These are phyloP conservation scores for Tephrocybe rancida DNA, from an alignment of 768 basidiomycete genomes.

Conservation along the genomic window DNA sequence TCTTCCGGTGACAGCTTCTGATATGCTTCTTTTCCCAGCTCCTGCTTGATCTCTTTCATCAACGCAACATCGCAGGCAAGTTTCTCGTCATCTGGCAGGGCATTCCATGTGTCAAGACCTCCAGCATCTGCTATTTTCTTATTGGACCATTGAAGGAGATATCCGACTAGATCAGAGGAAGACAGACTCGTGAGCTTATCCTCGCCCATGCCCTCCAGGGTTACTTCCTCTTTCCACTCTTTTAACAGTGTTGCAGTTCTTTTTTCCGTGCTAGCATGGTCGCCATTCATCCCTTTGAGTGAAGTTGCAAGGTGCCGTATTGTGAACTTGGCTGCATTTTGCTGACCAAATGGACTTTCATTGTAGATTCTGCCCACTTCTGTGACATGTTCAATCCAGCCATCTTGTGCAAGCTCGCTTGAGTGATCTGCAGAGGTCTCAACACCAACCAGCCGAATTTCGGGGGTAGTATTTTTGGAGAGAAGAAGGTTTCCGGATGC, in stretches of 20 bases:
- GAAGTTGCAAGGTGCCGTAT: not conserved
- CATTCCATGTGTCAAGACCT: no score
- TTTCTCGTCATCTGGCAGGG: slow-evolving; percentile 26
- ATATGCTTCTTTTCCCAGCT: slow-evolving; percentile 24
- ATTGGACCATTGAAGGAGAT: slow-evolving; percentile 21
- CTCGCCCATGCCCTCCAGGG: slow-evolving; percentile 18
- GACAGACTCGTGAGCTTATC: slow-evolving; percentile 8
- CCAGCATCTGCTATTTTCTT: slow-evolving; percentile 21
- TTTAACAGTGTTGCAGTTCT: slow-evolving; percentile 12
- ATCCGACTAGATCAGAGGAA: slow-evolving; percentile 16
- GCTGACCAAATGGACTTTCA: no score
- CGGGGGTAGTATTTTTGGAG: no score
- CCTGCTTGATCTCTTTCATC: slow-evolving; percentile 14
- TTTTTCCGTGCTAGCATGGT: slow-evolving; percentile 27
- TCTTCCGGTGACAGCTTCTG: slow-evolving; percentile 20
- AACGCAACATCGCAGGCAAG: slow-evolving; percentile 27
- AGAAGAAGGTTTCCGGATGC: no score
- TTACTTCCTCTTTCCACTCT: slow-evolving; percentile 16
- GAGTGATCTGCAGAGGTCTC: no score
- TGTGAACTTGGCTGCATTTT: no score
- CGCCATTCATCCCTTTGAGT: slow-evolving; percentile 25
- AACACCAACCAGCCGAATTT: no score
- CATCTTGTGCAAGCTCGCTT: no score
- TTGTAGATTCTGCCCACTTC: no score
- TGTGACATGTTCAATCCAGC: no score